phyloP scores from a whole-genome alignment of 2,329 filamentous ascomycete genomes.

The Aspergillus oerlinghausenensis region DNA sequence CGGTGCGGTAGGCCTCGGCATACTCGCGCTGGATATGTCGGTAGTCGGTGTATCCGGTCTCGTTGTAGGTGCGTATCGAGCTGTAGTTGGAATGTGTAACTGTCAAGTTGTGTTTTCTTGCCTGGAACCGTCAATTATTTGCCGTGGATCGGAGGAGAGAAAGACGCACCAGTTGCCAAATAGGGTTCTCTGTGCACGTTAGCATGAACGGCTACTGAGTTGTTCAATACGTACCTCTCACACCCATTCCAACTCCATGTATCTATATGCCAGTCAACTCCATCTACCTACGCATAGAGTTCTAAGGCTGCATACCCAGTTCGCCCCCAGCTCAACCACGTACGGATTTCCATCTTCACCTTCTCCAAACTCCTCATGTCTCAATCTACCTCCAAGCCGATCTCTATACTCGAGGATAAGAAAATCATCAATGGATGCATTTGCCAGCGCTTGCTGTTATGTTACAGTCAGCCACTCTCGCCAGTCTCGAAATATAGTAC shows the following conservation, averaged over 20 bases:
- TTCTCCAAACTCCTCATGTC: constrained; percentile 55
- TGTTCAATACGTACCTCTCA: constrained; percentile 11
- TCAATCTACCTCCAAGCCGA: constrained; percentile 59
- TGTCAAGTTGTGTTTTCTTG: constrained; percentile 54
- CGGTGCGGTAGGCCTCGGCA: constrained; percentile 43
- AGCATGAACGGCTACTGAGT: background rate
- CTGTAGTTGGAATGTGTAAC: constrained; percentile 57
- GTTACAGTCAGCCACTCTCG: constrained; percentile 2
- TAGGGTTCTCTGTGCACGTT: constrained; percentile 43
- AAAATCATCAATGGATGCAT: constrained; percentile 60
- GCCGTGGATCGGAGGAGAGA: background rate
- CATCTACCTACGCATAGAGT: background rate
- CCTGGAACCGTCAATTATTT: constrained; percentile 16
- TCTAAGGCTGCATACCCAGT: constrained; percentile 48
- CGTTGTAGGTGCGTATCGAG: constrained; percentile 57
- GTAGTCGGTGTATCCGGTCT: constrained; percentile 52
- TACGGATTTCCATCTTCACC: constrained; percentile 50
- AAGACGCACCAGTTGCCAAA: constrained; percentile 47
- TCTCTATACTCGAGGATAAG: constrained; percentile 61
- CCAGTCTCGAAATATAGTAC: constrained; percentile 5
- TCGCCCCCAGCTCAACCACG: constrained; percentile 61
- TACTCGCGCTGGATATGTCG: constrained; percentile 48
- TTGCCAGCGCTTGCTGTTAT: constrained; percentile 54
- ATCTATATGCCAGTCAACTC: constrained; percentile 26
- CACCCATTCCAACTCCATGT: constrained; percentile 36